These are phyloP conservation scores for Leucocoprinus leucothites DNA, from an alignment of 768 basidiomycete species.

Conservation along the genomic window DNA sequence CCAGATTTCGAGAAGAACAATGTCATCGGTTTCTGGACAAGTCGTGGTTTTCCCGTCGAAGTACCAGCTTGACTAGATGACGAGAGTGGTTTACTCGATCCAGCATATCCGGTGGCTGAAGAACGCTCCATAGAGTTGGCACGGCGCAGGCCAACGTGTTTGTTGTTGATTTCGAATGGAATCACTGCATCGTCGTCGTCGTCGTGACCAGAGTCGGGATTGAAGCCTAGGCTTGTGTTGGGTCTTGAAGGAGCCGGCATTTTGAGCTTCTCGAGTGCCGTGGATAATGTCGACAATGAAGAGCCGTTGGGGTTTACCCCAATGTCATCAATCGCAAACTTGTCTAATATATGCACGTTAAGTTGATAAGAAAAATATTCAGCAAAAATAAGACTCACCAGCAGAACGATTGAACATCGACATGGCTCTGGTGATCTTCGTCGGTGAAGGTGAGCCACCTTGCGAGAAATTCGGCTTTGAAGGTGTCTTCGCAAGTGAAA, in stretches of 20 bases:
- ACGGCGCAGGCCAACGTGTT: constrained; percentile 13
- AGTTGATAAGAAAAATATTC: not conserved
- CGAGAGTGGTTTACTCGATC: constrained; percentile 13
- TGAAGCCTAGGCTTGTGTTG: constrained; percentile 70
- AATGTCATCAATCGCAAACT: constrained; percentile 16
- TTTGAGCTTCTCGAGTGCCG: constrained; percentile 67
- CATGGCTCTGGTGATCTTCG: constrained; percentile 15
- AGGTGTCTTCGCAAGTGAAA: constrained; percentile 24
- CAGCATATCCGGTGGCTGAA: constrained; percentile 18
- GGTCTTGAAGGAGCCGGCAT: constrained; percentile 65
- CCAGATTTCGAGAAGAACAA: constrained; percentile 20
- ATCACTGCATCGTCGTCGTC: constrained; percentile 23
- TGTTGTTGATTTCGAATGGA: constrained; percentile 13
- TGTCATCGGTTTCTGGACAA: constrained; percentile 26
- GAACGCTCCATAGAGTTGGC: constrained; percentile 18
- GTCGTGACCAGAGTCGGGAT: constrained; percentile 29
- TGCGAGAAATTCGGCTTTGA: constrained; percentile 14
- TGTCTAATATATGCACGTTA: constrained; percentile 14
- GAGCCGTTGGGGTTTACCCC: constrained; percentile 28
- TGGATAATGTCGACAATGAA: constrained; percentile 62
- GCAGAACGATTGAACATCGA: constrained; percentile 14
- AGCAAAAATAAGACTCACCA: constrained; percentile 7
- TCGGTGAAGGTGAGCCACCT: constrained; percentile 18
- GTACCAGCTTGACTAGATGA: constrained; percentile 7
- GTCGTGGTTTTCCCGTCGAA: constrained; percentile 16